phyloP scores from a whole-genome alignment of 306 rosid genomes.

The Casuarina cunninghamiana region DNA sequence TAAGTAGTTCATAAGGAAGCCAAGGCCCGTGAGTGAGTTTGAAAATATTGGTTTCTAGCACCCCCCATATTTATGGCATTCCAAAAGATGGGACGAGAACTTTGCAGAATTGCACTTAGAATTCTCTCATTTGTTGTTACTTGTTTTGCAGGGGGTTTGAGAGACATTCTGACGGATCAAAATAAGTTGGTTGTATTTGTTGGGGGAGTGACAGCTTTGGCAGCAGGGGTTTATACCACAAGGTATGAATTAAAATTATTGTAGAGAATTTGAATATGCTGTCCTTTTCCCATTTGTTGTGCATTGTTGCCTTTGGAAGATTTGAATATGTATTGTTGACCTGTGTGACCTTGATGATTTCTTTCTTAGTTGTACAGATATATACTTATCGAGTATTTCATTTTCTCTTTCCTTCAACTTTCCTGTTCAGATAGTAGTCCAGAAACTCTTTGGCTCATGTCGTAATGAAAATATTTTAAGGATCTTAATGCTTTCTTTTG shows the following conservation, averaged over 20 bases:
- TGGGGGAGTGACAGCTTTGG: constrained; percentile 95
- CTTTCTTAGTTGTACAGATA: no score
- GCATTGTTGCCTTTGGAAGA: constrained; percentile 1
- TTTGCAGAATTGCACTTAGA: not conserved
- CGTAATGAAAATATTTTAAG: not conserved
- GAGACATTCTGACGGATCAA: constrained; percentile 94
- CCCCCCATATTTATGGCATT: not conserved
- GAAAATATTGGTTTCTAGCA: not conserved
- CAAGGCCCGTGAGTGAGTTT: not conserved
- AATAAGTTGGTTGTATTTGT: constrained; percentile 94
- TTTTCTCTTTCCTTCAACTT: not conserved
- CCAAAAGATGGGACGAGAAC: not conserved
- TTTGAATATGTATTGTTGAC: not conserved
- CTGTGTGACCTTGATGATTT: not conserved
- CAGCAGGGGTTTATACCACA: constrained; percentile 95
- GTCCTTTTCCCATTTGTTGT: not conserved
- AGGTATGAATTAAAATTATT: constrained; percentile 47
- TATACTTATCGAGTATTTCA: no score
- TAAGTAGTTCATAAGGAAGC: not conserved
- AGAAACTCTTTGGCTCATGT: not conserved
- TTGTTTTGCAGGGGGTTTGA: constrained; percentile 77
- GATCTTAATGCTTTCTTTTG: not conserved
- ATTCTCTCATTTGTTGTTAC: not conserved
- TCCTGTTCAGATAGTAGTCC: not conserved
- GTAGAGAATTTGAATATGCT: constrained; percentile 3